Percentiles rank a stretch among this genome's conserved stretches.
Conservation (phyloP, 2,329 filamentous ascomycete genomes). For the Colletotrichum somersetense region DNA sequence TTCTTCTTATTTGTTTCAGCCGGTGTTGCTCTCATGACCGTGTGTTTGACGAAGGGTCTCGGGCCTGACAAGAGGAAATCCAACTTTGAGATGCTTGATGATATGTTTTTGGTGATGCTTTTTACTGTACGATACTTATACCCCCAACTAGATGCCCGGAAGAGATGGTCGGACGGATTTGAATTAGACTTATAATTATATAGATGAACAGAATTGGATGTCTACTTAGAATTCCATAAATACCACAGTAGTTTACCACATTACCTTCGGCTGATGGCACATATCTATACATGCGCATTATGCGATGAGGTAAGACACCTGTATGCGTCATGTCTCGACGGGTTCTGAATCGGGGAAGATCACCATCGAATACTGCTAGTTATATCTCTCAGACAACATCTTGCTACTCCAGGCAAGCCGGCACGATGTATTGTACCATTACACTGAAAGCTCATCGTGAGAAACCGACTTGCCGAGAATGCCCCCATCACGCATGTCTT, state of each 20-base stretch:
- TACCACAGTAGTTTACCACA: not conserved
- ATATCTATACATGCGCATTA: not conserved
- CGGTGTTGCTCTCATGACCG: not conserved
- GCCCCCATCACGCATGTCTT: not conserved
- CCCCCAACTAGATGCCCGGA: not conserved
- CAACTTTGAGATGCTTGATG: constrained; percentile 8
- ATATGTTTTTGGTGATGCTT: not conserved
- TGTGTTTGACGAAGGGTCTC: not conserved
- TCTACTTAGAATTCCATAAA: not conserved
- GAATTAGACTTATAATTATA: not conserved
- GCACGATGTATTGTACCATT: not conserved
- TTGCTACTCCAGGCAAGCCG: not conserved
- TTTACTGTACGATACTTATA: constrained; percentile 7
- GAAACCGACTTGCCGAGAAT: not conserved
- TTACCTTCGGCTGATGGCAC: not conserved
- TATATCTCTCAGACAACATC: not conserved
- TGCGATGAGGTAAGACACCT: not conserved
- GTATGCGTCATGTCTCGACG: not conserved
- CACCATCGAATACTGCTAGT: not conserved
- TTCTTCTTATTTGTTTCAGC: not conserved
- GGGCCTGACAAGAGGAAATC: not conserved
- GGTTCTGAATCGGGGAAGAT: not conserved
- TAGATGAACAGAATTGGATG: not conserved
- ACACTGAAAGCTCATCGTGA: not conserved
- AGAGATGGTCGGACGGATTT: not conserved